Base-by-base conservation (phyloP, 148 eudicot species). In the Simmondsia chinensis region DNA sequence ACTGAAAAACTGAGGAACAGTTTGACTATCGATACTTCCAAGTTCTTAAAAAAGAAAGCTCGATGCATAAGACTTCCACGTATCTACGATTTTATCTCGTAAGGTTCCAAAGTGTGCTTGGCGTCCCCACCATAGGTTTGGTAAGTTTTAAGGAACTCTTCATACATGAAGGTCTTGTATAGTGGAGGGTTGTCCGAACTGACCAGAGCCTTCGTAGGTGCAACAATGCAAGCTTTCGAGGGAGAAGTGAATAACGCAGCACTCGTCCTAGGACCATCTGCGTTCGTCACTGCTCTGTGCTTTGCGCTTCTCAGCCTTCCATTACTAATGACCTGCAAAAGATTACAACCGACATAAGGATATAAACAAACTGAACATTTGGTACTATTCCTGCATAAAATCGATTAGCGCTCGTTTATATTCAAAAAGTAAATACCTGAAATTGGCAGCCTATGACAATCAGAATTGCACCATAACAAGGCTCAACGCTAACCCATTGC, bases 201-300 rank as follows among this genome's bases (percentile, higher is more conserved):
- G n/a, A 56, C 22, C 35, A 58, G 52, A 43, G 57, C 56, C 17
- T 64, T 56, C 18, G 74, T 73, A 3, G 78, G 70, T 19, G 60
- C 64, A 2, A 73, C 50, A 0, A 60, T 6, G 34, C 57, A 50
- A 4, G 36, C 49, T 4, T 18, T 2, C 11, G 57, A n/a, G 4
- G 73, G 73, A 42, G 29, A 35, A 9, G 60, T 54, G 55, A 73
- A 74, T 16, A 60, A 48, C 0, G 54, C 52, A 10, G 63, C 59
- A 15, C 63, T 40, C 0, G 65, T 64, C 43, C 79, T 18, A 4
- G 71, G 59, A n/a, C 28, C 14, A 1, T 15, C 57, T 14, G 65
- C 42, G 24, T 64, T 74, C 3, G 69, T 52, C 33, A 74, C 68
- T 1, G 43, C 79, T 22, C 79, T 46, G 38, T 73, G 78, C 12